These are phyloP conservation scores for Psilocybe mexicana DNA, from an alignment of 1,284 basidiomycete genomes.

Conservation along the genomic window DNA sequence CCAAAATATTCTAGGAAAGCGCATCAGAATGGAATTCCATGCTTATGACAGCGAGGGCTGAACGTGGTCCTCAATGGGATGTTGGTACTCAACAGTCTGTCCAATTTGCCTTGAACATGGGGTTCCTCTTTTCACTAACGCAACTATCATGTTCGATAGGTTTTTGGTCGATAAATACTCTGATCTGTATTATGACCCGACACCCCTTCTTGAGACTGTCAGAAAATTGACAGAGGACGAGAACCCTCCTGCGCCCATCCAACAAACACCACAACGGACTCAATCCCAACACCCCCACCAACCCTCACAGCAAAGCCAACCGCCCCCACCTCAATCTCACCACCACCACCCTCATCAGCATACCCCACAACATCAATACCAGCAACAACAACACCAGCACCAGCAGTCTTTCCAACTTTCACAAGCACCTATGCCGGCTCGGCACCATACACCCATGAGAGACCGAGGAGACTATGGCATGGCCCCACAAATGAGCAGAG, in stretches of 20 bases:
- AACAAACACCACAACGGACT: slow-evolving; percentile 29
- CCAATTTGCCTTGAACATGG: slow-evolving; percentile 10
- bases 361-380: slow-evolving; percentile 11
- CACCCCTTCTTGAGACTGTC: slow-evolving; percentile 44
- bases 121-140: slow-evolving; percentile 20
- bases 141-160: slow-evolving; percentile 39
- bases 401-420: slow-evolving; percentile 20
- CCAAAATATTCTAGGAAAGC: slow-evolving; percentile 53
- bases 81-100: slow-evolving; percentile 77
- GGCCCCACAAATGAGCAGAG: slow-evolving; percentile 28
- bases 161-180: slow-evolving; percentile 68
- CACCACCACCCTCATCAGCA: slow-evolving; percentile 23
- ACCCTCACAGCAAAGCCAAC: slow-evolving; percentile 25
- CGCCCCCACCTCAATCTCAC: slow-evolving; percentile 28
- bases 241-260: slow-evolving; percentile 31
- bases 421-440: slow-evolving; percentile 29
- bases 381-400: slow-evolving; percentile 23
- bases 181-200: slow-evolving; percentile 66
- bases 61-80: slow-evolving; percentile 83
- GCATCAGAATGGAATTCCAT: slow-evolving; percentile 85
- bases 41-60: slow-evolving; percentile 72
- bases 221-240: slow-evolving; percentile 44
- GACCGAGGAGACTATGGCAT: slow-evolving; percentile 29
- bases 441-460: slow-evolving; percentile 33
- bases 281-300: slow-evolving; percentile 19